Evolutionary conservation across 2,329 filamentous ascomycete genomes (phyloP), one percentile per base, ranked within the genome.

Genomic region (Metarhizium guizhouense): DNA sequence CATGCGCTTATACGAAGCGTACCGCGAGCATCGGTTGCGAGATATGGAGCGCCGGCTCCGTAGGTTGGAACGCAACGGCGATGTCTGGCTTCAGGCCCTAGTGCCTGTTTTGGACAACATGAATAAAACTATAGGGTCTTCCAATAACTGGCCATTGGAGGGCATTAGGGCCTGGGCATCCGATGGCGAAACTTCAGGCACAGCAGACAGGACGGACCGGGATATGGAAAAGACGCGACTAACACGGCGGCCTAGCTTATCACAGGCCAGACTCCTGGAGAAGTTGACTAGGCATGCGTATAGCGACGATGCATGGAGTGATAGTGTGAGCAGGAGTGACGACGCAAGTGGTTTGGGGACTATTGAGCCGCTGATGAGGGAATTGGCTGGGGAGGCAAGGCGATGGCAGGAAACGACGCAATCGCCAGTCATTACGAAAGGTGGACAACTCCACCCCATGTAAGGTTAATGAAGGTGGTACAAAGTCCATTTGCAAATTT

Each of bases 11-110:
- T 74, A 76, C 56, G 72, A 76, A 51, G 67, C 66, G 3, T 70
- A 76, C 32, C 67, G 70, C 10, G 72, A 75, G 56, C 67, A 70
- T 20, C 74, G 72, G 7, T 64, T 76, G 16, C 69, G 68, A 29
- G 78, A 81, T 43, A 74, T 79, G 65, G 76, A 79, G 59, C 69
- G 68, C 11, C 72, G 77, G 1, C 63, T 80, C 13, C 70, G 72
- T 6, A 67, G 69, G 16, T 68, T 80, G 2, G 77, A 81, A 64
- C 68, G 70, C 16, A 75, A 76, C 51, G 72, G 74, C 45, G 75
- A 79, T 43, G 64, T 74, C 3, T 75, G 74, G 72, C 63, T 76
- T 47, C 67, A 71, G 14, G 72, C 75, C 2, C 62, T 80, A 30
- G 65, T 74, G 2, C 73, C 76, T 4, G 67, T 80, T 4, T 65